Conservation (phyloP, 345 rosid species). For the Boechera divaricarpa region DNA sequence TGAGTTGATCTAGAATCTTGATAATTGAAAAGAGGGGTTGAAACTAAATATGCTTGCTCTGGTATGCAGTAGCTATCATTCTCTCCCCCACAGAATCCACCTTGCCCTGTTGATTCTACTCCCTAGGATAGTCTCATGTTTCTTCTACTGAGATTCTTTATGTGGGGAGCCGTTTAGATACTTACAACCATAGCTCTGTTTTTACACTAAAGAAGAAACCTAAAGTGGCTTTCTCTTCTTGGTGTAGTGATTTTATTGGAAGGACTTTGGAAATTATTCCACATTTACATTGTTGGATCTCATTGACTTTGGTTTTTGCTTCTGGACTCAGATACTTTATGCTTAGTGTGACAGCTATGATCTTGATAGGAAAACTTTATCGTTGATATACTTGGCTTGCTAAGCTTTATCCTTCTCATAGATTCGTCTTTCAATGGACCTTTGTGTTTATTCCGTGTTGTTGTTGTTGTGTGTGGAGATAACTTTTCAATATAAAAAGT, state of each 20-base stretch:
- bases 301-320: conserved; percentile 38
- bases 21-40: conserved; percentile 5
- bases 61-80: conserved; percentile 15
- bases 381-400: conserved; percentile 36
- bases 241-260: conserved; percentile 28
- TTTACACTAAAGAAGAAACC: conserved; percentile 19
- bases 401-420: conserved; percentile 25
- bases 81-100: conserved; percentile 8
- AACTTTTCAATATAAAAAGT: conserved; percentile 21
- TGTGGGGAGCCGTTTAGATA: conserved; percentile 43
- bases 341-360: conserved; percentile 17
- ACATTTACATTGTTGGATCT: conserved; percentile 31
- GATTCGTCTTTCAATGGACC: conserved; percentile 33
- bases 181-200: conserved; percentile 1
- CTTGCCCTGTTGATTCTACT: conserved; percentile 25
- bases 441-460: conserved; percentile 32
- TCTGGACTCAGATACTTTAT: conserved; percentile 24
- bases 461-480: conserved; percentile 30
- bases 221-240: conserved; percentile 24
- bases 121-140: conserved; percentile 35
- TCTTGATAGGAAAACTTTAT: conserved; percentile 30
- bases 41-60: conserved; percentile 3
- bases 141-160: conserved; percentile 34
- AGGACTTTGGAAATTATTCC: conserved; percentile 5
- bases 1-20: conserved; percentile 36